Evolutionary conservation across 352 stramenopile species (phyloP).

Genomic region (Phytophthora cactorum): DNA sequence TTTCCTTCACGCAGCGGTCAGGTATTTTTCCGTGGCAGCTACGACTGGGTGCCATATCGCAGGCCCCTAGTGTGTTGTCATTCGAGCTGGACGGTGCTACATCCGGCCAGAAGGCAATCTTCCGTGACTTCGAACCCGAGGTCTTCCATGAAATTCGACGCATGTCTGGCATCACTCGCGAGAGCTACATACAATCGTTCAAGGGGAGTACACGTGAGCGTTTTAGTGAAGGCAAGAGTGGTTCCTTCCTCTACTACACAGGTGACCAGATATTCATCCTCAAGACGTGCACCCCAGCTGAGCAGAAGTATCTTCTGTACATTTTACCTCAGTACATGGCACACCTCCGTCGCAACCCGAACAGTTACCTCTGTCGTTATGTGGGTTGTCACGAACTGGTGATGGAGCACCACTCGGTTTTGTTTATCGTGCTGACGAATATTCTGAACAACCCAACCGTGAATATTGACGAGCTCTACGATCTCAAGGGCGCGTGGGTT

Average conservation of each 20-base stretch:
- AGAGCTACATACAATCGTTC: constrained; percentile 83
- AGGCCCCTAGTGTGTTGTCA: constrained; percentile 61
- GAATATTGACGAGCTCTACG: constrained; percentile 90
- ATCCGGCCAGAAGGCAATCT: constrained; percentile 70
- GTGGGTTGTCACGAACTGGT: constrained; percentile 90
- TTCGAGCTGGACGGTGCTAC: constrained; percentile 77
- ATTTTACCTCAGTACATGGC: constrained; percentile 90
- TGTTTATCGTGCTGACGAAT: constrained; percentile 91
- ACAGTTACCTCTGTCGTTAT: constrained; percentile 89
- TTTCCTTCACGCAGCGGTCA: constrained; percentile 69
- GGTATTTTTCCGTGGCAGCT: constrained; percentile 73
- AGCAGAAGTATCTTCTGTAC: constrained; percentile 85
- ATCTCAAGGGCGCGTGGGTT: constrained; percentile 92
- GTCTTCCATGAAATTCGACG: constrained; percentile 83
- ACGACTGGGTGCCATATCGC: constrained; percentile 49
- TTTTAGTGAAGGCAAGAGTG: constrained; percentile 91
- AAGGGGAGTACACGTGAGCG: constrained; percentile 79
- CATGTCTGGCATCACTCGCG: constrained; percentile 80
- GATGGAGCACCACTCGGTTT: constrained; percentile 85
- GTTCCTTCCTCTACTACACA: constrained; percentile 91
- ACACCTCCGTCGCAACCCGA: constrained; percentile 80
- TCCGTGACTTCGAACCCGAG: constrained; percentile 84
- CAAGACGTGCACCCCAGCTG: constrained; percentile 86
- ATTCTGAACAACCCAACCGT: constrained; percentile 88
- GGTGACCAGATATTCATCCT: constrained; percentile 90